Percentiles rank a stretch among this genome's conserved stretches.
Evolutionary conservation across 305 asterid genomes (phyloP).

Genomic region (Plantago lanceolata): DNA sequence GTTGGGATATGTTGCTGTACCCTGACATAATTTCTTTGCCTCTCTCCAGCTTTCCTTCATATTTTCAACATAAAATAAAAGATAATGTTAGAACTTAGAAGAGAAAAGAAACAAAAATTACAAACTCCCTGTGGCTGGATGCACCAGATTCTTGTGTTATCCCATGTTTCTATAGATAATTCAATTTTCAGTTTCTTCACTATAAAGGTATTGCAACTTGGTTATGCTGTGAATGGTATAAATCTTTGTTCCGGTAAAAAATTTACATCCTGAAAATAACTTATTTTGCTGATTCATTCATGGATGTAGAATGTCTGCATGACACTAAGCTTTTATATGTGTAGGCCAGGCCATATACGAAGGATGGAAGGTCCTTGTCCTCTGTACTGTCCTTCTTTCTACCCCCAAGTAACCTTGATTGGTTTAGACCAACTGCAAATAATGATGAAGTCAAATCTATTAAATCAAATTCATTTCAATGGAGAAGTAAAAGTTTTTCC

Average conservation of each 20-base stretch:
- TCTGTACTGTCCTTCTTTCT: slow-evolving; percentile 53
- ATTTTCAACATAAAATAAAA: too few species aligned
- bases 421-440: slow-evolving; percentile 35
- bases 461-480: slow-evolving; percentile 51
- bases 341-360: slow-evolving; percentile 55
- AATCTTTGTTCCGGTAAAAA: neutral
- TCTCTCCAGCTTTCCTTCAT: too few species aligned
- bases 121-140: too few species aligned
- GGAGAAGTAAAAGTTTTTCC: slow-evolving; percentile 71
- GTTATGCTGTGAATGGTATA: neutral
- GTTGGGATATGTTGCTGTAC: too few species aligned
- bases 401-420: slow-evolving; percentile 54
- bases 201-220: neutral
- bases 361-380: slow-evolving; percentile 56
- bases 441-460: slow-evolving; percentile 38
- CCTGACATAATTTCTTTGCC: too few species aligned
- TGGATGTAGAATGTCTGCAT: slow-evolving; percentile 21
- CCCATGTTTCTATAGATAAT: too few species aligned
- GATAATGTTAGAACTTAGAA: too few species aligned
- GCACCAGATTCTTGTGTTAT: too few species aligned
- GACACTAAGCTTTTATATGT: slow-evolving; percentile 36
- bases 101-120: too few species aligned
- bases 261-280: neutral
- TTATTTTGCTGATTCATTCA: neutral
- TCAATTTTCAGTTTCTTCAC: too few species aligned